Evolutionary conservation across 257 asterid species (phyloP).

Genomic region (Solanum megistacrolobum): DNA sequence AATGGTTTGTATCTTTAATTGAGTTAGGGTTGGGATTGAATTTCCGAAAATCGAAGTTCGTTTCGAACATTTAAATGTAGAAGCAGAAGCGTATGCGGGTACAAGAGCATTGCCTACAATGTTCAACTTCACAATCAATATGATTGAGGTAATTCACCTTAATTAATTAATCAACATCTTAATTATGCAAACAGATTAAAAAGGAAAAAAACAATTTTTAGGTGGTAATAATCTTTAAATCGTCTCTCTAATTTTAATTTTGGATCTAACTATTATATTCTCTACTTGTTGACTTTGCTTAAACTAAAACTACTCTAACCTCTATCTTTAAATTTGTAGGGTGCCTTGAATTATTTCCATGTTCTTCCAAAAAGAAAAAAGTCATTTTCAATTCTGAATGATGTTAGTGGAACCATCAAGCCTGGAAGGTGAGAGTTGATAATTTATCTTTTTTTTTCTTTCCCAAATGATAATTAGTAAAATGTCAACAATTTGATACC

Average conservation of each 20-base stretch:
- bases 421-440: conserved; percentile 25
- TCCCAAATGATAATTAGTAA: not conserved
- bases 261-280: too few species aligned
- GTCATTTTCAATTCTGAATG: conserved; percentile 39
- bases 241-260: too few species aligned
- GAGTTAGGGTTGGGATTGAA: not conserved
- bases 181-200: not conserved
- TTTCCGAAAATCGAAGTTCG: not conserved
- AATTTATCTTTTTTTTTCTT: not conserved
- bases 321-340: not conserved
- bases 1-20: not conserved
- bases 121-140: not conserved
- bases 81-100: not conserved
- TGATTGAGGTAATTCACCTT: not conserved
- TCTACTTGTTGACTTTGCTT: too few species aligned
- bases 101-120: not conserved
- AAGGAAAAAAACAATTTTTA: not conserved
- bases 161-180: not conserved
- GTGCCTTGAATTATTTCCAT: conserved; percentile 16
- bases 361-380: conserved; percentile 35
- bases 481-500: too few species aligned
- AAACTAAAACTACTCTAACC: not conserved
- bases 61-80: not conserved
- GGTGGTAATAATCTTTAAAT: not conserved
- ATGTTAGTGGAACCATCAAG: conserved; percentile 55